phyloP scores from a whole-genome alignment of 768 basidiomycete genomes.

The Boletus sp. region DNA sequence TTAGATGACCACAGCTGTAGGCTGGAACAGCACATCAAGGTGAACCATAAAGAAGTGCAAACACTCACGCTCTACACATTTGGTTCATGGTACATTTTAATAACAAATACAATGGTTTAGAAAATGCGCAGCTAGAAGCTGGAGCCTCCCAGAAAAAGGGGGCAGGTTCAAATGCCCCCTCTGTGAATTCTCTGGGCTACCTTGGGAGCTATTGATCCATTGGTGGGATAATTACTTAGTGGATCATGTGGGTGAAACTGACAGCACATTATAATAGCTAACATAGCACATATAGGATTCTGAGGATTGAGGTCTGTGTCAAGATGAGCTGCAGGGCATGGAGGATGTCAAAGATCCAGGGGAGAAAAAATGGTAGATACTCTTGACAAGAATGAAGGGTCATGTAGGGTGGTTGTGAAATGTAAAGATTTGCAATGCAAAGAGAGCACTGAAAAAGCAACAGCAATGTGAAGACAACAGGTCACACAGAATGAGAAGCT shows the following conservation, averaged over 20 bases:
- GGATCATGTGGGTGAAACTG: background rate
- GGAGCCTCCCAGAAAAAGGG: background rate
- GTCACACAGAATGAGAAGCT: too few species aligned
- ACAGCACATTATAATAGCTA: background rate
- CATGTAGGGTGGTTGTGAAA: too few species aligned
- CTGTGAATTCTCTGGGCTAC: background rate
- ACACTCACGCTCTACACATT: background rate
- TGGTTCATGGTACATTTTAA: background rate
- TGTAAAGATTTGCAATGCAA: too few species aligned
- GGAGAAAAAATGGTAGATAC: too few species aligned
- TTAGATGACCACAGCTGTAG: background rate
- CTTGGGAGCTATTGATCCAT: background rate
- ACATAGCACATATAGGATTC: background rate
- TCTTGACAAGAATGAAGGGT: too few species aligned
- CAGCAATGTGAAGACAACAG: too few species aligned
- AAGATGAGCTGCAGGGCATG: background rate
- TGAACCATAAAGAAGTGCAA: background rate
- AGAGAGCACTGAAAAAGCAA: too few species aligned
- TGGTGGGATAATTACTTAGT: background rate
- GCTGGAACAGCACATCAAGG: background rate
- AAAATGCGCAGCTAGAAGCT: background rate
- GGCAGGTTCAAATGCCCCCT: background rate
- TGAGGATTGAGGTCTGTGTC: background rate
- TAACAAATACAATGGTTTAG: background rate
- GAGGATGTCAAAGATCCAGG: too few species aligned